Base-by-base conservation (phyloP, 768 basidiomycete genomes). In the Boletus barrowsii region DNA sequence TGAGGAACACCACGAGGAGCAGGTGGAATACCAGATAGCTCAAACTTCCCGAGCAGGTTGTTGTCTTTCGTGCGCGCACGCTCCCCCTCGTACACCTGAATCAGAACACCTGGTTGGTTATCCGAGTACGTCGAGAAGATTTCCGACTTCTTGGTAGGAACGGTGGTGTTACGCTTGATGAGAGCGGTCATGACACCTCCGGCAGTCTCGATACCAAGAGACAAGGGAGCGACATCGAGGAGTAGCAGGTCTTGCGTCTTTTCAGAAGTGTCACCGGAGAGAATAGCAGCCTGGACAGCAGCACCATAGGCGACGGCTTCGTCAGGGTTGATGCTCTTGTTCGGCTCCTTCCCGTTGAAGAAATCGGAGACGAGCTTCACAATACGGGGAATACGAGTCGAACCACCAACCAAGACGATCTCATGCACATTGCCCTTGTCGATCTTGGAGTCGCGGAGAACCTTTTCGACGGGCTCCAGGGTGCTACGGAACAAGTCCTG, bases 241-340 rank as follows among this genome's bases (percentile, higher is more conserved):
- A 98, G 86, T 47, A 98, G 84, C 49, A 98, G 81, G 64, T 98
- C 94, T 74, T 96, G 92, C 20, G 94, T 98, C 80, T 94, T 94
- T 78, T 97, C 95, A 2, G 96, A 97, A 26, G 94, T 96, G 72
- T 98, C 93, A 67, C 96, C 96, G 26, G 96, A 92, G 53, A 98
- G 87, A 66, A 98, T 96, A 65, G 95, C 96, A 53, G 93, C 96
- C 77, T 98, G 95, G 64, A 99, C 94, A 55, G 96, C 96, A 52
- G 96, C 96, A 80, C 96, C 95, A 73, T 97, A 97, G 18, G 96
- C 96, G 54, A 98, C 94, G 53, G 96, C 95, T 77, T 98, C 96
- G 62, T 98, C 96, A 49, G 96, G 96, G 86, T 98, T 98, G 81
- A 98, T 98, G 77, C 88, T 89, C 83, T 95, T 97, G 83, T 93